phyloP scores from a whole-genome alignment of 2,329 filamentous ascomycete species.

The Trichothecium sympodiale region DNA sequence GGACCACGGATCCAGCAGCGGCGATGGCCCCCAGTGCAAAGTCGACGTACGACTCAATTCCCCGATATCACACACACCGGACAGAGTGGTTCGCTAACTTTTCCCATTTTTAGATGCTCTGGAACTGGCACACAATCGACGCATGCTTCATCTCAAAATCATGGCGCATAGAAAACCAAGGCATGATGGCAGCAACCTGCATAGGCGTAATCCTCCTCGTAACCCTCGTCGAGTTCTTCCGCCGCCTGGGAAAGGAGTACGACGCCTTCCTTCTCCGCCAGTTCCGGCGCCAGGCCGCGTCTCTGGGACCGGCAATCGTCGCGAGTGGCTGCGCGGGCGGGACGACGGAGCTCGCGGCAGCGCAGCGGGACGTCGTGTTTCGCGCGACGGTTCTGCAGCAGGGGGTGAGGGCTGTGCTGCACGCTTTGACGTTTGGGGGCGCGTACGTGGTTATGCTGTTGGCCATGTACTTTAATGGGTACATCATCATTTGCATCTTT shows the following conservation, averaged over 20 bases:
- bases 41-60: slow-evolving; percentile 15
- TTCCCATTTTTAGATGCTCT: slow-evolving; percentile 55
- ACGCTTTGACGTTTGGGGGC: slow-evolving; percentile 59
- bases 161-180: slow-evolving; percentile 61
- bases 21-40: slow-evolving; percentile 16
- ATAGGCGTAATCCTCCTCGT: slow-evolving; percentile 65
- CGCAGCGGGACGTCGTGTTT: slow-evolving; percentile 20
- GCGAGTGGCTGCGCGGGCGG: slow-evolving; percentile 11
- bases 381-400: slow-evolving; percentile 55
- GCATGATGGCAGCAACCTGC: slow-evolving; percentile 70
- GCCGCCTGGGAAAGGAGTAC: slow-evolving; percentile 60
- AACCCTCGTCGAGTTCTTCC: slow-evolving; percentile 58
- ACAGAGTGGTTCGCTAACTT: too few relatives aligned
- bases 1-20: slow-evolving; percentile 12
- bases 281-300: slow-evolving; percentile 21
- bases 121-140: slow-evolving; percentile 67
- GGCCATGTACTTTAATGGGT: slow-evolving; percentile 54
- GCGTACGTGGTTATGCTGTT: slow-evolving; percentile 69
- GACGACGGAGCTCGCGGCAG: slow-evolving; percentile 10
- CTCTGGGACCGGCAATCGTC: slow-evolving; percentile 10
- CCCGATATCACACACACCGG: too few relatives aligned
- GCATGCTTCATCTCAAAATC: slow-evolving; percentile 57
- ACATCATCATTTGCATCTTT: slow-evolving; percentile 70
- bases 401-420: slow-evolving; percentile 50
- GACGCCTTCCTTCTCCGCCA: slow-evolving; percentile 52